A percentile compares a stretch with the other conserved stretches of the same genome.
These are phyloP conservation scores for Cordyceps cicadae DNA, from an alignment of 2,329 filamentous ascomycete species.

Conservation along the genomic window DNA sequence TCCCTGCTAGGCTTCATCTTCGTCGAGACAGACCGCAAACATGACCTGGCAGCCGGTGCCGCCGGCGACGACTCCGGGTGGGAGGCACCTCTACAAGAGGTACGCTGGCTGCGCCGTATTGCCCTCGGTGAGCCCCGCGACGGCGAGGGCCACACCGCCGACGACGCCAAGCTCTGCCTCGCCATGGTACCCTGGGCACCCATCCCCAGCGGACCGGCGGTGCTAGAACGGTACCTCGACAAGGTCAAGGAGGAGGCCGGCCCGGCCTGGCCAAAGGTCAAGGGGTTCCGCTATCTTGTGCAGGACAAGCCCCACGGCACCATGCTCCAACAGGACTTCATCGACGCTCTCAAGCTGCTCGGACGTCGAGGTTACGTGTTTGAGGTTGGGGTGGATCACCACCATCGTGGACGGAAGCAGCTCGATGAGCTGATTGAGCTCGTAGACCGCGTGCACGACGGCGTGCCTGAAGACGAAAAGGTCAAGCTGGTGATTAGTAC, in stretches of 20 bases:
- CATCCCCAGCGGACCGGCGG: conserved; percentile 53
- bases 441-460: conserved; percentile 58
- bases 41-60: conserved; percentile 42
- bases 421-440: conserved; percentile 63
- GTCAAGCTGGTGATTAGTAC: conserved; percentile 63
- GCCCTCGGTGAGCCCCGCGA: conserved; percentile 48
- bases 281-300: conserved; percentile 74
- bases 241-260: conserved; percentile 54
- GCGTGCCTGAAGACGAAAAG: conserved; percentile 48
- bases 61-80: conserved; percentile 48
- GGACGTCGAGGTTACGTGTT: conserved; percentile 60
- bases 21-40: conserved; percentile 71
- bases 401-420: conserved; percentile 66
- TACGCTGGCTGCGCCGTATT: conserved; percentile 60
- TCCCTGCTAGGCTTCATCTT: conserved; percentile 66
- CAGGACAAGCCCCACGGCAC: conserved; percentile 65
- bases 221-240: conserved; percentile 57
- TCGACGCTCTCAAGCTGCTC: conserved; percentile 57
- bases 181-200: conserved; percentile 84
- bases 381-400: conserved; percentile 76
- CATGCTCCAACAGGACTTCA: conserved; percentile 55
- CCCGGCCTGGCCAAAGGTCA: conserved; percentile 57
- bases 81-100: conserved; percentile 60
- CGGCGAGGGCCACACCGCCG: conserved; percentile 47
- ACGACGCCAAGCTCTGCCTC: conserved; percentile 45